Base-by-base conservation (phyloP, 2,329 filamentous ascomycete species). In the Chaetomium globosum region DNA sequence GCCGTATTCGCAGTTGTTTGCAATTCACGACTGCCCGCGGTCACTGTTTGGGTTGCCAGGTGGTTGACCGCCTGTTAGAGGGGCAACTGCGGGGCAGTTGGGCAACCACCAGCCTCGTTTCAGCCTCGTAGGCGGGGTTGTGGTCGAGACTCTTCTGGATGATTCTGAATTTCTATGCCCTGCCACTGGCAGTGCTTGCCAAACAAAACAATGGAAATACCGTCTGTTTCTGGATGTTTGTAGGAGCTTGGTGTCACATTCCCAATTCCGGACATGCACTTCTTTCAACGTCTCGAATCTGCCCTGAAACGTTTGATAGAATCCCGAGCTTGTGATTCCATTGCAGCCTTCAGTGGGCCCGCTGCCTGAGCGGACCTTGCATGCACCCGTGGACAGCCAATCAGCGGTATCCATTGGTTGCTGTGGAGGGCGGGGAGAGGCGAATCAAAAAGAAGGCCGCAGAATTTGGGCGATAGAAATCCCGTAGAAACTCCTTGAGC, bases 401-500 rank as follows among this genome's bases (percentile, higher is more conserved):
- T 72, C 64, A 72, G 16, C 52, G 10, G 12, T 16, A 1, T 6
- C n/a, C 16, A 4, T 49, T 46, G 19, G 65, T 66, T 69, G 61
- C 63, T 71, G 71, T 71, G 71, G 71, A 70, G 64, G 64, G 67
- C 65, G 57, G 51, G 23, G 52, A 57, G 68, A 71, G 68, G 57
- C 69, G 67, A 72, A 69, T 71, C 68, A 75, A 60, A 60, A 67
- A 70, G 70, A 69, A 71, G 62, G 61, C 54, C 64, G 62, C 65
- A 68, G 71, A 73, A 73, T 67, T 69, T 71, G 73, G 69, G 60
- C 65, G 72, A 74, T 76, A 73, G 75, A 76, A 76, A 76, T 72
- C 74, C 69, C 71, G 68, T 76, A 65, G 75, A 76, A 76, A 69
- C 73, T 70, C 67, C 64, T 65, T 65, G 59, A 65, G 71, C 73